Base-by-base conservation (phyloP, 768 basidiomycete genomes). In the Candolleomyces efflorescens region DNA sequence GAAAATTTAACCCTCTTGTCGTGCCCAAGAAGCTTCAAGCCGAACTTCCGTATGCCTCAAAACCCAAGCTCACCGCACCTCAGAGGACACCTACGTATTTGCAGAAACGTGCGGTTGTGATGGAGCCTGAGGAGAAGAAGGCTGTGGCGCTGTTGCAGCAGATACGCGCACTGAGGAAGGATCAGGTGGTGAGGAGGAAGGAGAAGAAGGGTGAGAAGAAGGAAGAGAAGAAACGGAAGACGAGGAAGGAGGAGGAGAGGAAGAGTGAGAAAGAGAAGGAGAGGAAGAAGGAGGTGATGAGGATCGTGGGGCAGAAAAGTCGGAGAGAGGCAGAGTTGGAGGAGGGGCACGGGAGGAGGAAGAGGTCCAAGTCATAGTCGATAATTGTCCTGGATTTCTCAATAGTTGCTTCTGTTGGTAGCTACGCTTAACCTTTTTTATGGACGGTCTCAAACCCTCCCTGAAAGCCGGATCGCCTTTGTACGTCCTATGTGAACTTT, bases 101-200 rank as follows among this genome's bases (percentile, higher is more conserved):
- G 68, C 92, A 94, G 72, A 92, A 91, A 71, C 87, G 97, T 12
- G 94, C 96, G 0, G 94, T 98, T 23, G 87, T 99, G 46, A 82
- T 98, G 80, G 91, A 96, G 67, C 91, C 92, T 1, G 94, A 96
- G 68, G 97, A 98, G 78, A 93, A 89, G 79, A 89, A 85, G 68
- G 95, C 97, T 0, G 75, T 98, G 18, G 88, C 91, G 39, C 73
- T 98, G 39, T 69, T 99, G 69, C 96, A 98, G 70, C 95, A 98
- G 77, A 93, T 98, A 61, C 84, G 90, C 49, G 92, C 94, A 5
- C 71, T 99, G 64, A 76, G 92, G 58, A 98, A 94, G 72, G 94
- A 95, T 66, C 91, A 96, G 73, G 80, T 92, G 1, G 75, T 69
- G 44, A 77, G 86, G 66, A 75, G 95, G 67, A 86, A 82, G 65